A percentile compares a stretch with the other conserved stretches of the same genome.
Conservation (phyloP, 768 basidiomycete species). For the Russula brevipes region DNA sequence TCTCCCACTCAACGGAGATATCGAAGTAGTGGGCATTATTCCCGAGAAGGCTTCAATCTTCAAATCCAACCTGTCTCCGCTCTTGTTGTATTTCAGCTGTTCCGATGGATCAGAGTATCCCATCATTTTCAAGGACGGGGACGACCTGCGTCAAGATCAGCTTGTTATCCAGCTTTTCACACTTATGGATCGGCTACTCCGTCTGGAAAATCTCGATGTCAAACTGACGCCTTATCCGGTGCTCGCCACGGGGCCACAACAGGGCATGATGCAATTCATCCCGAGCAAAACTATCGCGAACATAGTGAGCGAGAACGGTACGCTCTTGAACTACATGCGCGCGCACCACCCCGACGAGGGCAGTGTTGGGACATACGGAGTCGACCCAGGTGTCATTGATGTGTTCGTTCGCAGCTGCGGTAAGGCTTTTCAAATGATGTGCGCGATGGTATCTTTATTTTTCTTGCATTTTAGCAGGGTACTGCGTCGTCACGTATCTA, state of each 20-base stretch:
- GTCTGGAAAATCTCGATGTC: slow-evolving; percentile 93
- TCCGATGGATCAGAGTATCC: slow-evolving; percentile 82
- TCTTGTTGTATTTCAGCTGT: slow-evolving; percentile 87
- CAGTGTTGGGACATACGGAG: slow-evolving; percentile 89
- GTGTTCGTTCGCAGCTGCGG: slow-evolving; percentile 97
- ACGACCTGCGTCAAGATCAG: slow-evolving; percentile 98
- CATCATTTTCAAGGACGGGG: slow-evolving; percentile 97
- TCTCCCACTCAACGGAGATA: slow-evolving; percentile 83
- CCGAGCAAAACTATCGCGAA: slow-evolving; percentile 93
- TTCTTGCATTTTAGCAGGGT: slow-evolving; percentile 64
- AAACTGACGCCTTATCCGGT: slow-evolving; percentile 90
- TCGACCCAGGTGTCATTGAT: slow-evolving; percentile 92
- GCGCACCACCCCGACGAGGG: slow-evolving; percentile 89
- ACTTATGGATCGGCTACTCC: slow-evolving; percentile 88
- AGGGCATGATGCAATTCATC: slow-evolving; percentile 96
- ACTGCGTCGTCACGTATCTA: slow-evolving; percentile 94
- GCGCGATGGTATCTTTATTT: neutral
- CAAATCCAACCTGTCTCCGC: slow-evolving; percentile 93
- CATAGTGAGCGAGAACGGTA: slow-evolving; percentile 89
- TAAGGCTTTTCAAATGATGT: slow-evolving; percentile 37
- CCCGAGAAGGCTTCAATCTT: slow-evolving; percentile 93
- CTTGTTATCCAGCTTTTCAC: slow-evolving; percentile 98
- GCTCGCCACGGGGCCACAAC: slow-evolving; percentile 82
- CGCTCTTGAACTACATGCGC: slow-evolving; percentile 81
- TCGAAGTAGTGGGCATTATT: slow-evolving; percentile 80